phyloP scores from a whole-genome alignment of 1,284 basidiomycete genomes.

The Ganoderma lingzhi region DNA sequence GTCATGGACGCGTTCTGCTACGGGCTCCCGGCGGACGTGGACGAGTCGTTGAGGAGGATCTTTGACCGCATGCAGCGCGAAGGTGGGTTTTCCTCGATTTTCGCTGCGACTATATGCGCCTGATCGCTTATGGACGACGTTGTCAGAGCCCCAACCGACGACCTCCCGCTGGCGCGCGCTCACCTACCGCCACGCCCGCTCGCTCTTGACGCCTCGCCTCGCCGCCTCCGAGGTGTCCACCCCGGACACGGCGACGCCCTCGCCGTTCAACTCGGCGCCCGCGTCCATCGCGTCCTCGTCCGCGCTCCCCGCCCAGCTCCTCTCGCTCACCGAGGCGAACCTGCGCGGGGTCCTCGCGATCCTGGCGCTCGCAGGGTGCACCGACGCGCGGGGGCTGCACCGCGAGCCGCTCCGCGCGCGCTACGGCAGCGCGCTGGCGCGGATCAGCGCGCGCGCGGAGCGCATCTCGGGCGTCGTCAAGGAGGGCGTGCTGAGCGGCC shows the following conservation, averaged over 20 bases:
- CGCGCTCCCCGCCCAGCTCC: conserved; percentile 24
- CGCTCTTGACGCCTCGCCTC: conserved; percentile 31
- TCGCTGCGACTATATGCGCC: not conserved
- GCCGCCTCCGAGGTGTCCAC: conserved; percentile 25
- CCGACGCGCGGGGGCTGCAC: conserved; percentile 40
- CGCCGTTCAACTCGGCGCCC: conserved; percentile 37
- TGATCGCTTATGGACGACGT: conserved; percentile 1
- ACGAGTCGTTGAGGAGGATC: conserved; percentile 42
- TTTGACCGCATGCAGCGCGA: conserved; percentile 46
- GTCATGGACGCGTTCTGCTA: conserved; percentile 48
- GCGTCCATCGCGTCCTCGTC: conserved; percentile 30
- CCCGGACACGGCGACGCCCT: conserved; percentile 33
- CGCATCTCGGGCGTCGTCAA: conserved; percentile 42
- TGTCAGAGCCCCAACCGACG: conserved; percentile 46
- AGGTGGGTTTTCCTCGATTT: conserved; percentile 35
- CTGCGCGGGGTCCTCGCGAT: conserved; percentile 45
- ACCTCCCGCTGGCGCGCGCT: conserved; percentile 50
- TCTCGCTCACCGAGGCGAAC: conserved; percentile 37
- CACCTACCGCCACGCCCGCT: conserved; percentile 44
- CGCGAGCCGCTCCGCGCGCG: conserved; percentile 42
- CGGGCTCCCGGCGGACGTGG: conserved; percentile 44
- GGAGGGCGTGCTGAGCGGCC: conserved; percentile 46
- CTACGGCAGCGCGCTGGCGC: conserved; percentile 39
- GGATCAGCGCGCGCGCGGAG: conserved; percentile 42
- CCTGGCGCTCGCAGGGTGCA: conserved; percentile 45